These are phyloP conservation scores for Amphirosellinia nigrospora DNA, from an alignment of 495 filamentous ascomycete genomes.

Conservation along the genomic window DNA sequence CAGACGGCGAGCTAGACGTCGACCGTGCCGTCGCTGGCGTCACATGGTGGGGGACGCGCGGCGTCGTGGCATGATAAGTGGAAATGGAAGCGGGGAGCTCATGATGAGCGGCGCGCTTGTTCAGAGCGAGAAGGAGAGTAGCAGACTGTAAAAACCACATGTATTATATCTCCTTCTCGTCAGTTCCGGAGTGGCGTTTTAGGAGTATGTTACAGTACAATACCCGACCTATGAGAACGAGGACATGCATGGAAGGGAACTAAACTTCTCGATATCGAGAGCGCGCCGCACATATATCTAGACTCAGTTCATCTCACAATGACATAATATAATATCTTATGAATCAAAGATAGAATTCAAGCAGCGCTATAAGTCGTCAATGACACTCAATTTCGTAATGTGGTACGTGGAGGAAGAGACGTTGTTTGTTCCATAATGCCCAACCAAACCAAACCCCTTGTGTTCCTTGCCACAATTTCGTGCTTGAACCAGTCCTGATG, in stretches of 20 bases:
- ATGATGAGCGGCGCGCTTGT: slow-evolving; percentile 55
- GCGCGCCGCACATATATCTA: background rate
- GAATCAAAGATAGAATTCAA: background rate
- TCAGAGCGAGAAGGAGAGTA: slow-evolving; percentile 23
- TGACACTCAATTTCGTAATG: slow-evolving; percentile 5
- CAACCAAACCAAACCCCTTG: background rate
- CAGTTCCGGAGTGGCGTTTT: background rate
- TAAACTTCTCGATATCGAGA: background rate
- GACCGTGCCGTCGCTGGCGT: slow-evolving; percentile 81
- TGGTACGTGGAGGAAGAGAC: background rate
- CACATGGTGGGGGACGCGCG: slow-evolving; percentile 77
- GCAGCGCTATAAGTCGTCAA: slow-evolving; percentile 7
- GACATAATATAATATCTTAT: background rate
- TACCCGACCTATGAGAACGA: background rate
- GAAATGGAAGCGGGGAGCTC: slow-evolving; percentile 20
- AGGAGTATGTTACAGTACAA: background rate
- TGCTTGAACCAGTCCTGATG: background rate
- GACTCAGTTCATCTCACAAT: background rate
- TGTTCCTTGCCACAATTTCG: background rate
- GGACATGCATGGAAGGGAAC: background rate
- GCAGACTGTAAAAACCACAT: slow-evolving; percentile 27
- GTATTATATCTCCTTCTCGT: background rate
- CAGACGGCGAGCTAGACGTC: slow-evolving; percentile 89
- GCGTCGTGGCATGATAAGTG: slow-evolving; percentile 45
- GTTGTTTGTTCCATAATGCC: background rate